phyloP scores from a whole-genome alignment of 352 stramenopile genomes.

The Thalassiosira allenii region DNA sequence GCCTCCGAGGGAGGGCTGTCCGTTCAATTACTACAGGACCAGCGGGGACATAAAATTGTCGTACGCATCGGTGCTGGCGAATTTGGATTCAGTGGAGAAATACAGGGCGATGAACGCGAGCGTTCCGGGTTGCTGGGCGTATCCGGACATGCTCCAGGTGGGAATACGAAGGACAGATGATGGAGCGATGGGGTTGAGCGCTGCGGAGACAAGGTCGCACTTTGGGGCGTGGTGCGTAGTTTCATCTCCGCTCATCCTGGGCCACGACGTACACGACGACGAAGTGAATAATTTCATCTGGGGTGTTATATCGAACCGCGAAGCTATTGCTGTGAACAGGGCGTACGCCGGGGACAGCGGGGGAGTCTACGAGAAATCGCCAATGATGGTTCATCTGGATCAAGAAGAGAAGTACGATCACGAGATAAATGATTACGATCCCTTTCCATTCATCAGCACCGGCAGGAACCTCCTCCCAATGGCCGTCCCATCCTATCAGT shows the following conservation, averaged over 20 bases:
- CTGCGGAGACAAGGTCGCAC: slow-evolving; percentile 73
- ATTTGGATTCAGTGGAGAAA: slow-evolving; percentile 43
- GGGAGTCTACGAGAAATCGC: slow-evolving; percentile 27
- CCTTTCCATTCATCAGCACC: not conserved
- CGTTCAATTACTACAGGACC: slow-evolving; percentile 57
- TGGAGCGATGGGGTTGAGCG: slow-evolving; percentile 38
- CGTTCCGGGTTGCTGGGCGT: slow-evolving; percentile 72
- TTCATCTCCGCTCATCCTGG: slow-evolving; percentile 79
- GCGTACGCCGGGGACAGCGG: slow-evolving; percentile 56
- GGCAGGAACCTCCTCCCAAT: not conserved
- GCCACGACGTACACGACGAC: slow-evolving; percentile 72
- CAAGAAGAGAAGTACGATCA: not conserved
- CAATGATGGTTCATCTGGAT: not conserved
- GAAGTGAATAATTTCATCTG: slow-evolving; percentile 62
- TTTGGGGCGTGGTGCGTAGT: slow-evolving; percentile 82
- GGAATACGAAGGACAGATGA: slow-evolving; percentile 61
- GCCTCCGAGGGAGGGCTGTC: slow-evolving; percentile 28
- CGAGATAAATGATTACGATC: not conserved
- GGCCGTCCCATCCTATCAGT: slow-evolving; percentile 26
- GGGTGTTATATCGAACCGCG: slow-evolving; percentile 76
- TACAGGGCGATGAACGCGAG: slow-evolving; percentile 45
- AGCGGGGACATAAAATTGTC: slow-evolving; percentile 40
- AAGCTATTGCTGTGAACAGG: slow-evolving; percentile 82
- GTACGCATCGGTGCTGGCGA: slow-evolving; percentile 48
- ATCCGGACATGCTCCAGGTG: slow-evolving; percentile 86